Conservation (phyloP, 371 early-diverging fungal species). For the Haplosporangium sp. region DNA sequence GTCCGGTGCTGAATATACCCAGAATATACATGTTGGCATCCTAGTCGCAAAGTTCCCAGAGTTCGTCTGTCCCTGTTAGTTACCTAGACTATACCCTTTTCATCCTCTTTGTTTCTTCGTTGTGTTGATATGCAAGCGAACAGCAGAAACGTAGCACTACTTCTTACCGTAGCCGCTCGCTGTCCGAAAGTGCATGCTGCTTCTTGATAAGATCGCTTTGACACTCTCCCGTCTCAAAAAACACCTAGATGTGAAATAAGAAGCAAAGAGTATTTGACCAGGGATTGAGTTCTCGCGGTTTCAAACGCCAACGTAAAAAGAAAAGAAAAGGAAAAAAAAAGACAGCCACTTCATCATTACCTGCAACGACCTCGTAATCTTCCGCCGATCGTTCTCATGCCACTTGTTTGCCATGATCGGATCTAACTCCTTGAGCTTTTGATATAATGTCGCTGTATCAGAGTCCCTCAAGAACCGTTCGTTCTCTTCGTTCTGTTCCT, state of each 20-base stretch:
- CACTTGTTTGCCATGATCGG: slow-evolving; percentile 91
- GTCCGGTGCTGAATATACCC: slow-evolving; percentile 83
- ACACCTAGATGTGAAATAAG: slow-evolving; percentile 63
- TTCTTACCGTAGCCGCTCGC: slow-evolving; percentile 51
- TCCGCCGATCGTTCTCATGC: slow-evolving; percentile 92
- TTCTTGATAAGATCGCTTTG: slow-evolving; percentile 79
- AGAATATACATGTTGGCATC: slow-evolving; percentile 81
- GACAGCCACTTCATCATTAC: slow-evolving; percentile 45
- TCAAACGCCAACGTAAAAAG: too few relatives aligned
- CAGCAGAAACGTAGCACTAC: too few relatives aligned
- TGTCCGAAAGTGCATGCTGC: slow-evolving; percentile 62
- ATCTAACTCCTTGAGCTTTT: slow-evolving; percentile 76
- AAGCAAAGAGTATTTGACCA: background rate
- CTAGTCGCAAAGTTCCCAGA: slow-evolving; percentile 18
- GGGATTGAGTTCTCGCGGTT: too few relatives aligned
- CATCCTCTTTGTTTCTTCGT: background rate
- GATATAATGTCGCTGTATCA: slow-evolving; percentile 63
- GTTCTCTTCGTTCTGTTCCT: slow-evolving; percentile 32
- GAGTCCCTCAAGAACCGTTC: slow-evolving; percentile 57
- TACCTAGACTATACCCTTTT: background rate
- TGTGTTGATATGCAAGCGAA: background rate
- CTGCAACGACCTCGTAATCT: slow-evolving; percentile 85
- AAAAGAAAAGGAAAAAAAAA: too few relatives aligned
- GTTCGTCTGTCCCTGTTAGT: background rate
- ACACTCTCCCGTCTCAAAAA: slow-evolving; percentile 74